Evolutionary conservation across 768 basidiomycete species (phyloP).

Genomic region (Trametes elegans): DNA sequence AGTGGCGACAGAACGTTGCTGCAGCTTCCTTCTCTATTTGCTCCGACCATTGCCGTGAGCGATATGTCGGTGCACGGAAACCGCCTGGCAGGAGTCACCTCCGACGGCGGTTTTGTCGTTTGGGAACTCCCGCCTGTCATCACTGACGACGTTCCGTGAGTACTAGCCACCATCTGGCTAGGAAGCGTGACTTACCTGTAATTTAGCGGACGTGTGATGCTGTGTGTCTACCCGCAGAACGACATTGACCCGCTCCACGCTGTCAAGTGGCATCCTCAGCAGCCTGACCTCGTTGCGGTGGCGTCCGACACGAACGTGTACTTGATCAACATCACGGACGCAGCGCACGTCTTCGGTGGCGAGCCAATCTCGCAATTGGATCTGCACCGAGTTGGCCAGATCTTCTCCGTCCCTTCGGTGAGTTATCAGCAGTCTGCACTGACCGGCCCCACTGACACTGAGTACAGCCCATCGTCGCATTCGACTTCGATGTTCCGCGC

Average conservation of each 20-base stretch:
- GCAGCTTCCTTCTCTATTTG: slow-evolving; percentile 67
- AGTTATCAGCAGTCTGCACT: slow-evolving; percentile 28
- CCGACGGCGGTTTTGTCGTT: slow-evolving; percentile 85
- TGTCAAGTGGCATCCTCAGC: slow-evolving; percentile 88
- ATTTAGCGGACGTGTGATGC: slow-evolving; percentile 59
- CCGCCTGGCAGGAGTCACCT: slow-evolving; percentile 81
- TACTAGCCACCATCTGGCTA: slow-evolving; percentile 19
- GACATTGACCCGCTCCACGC: slow-evolving; percentile 65
- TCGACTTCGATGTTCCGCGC: slow-evolving; percentile 80
- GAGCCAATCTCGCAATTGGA: slow-evolving; percentile 69
- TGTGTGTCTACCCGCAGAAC: slow-evolving; percentile 66
- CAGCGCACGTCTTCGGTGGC: slow-evolving; percentile 56
- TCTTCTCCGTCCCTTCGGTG: slow-evolving; percentile 70
- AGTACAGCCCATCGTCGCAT: slow-evolving; percentile 72
- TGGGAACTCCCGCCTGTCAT: slow-evolving; percentile 85
- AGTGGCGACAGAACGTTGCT: slow-evolving; percentile 85
- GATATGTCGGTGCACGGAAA: slow-evolving; percentile 88
- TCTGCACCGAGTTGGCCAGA: slow-evolving; percentile 63
- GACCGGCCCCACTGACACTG: background rate
- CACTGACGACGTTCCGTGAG: slow-evolving; percentile 84
- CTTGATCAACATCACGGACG: slow-evolving; percentile 68
- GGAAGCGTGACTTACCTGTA: slow-evolving; percentile 1
- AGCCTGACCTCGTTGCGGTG: slow-evolving; percentile 77
- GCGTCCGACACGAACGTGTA: slow-evolving; percentile 77
- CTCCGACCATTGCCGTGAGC: slow-evolving; percentile 58